phyloP scores from a whole-genome alignment of 1,284 basidiomycete species.

The Pseudozyma pruni region DNA sequence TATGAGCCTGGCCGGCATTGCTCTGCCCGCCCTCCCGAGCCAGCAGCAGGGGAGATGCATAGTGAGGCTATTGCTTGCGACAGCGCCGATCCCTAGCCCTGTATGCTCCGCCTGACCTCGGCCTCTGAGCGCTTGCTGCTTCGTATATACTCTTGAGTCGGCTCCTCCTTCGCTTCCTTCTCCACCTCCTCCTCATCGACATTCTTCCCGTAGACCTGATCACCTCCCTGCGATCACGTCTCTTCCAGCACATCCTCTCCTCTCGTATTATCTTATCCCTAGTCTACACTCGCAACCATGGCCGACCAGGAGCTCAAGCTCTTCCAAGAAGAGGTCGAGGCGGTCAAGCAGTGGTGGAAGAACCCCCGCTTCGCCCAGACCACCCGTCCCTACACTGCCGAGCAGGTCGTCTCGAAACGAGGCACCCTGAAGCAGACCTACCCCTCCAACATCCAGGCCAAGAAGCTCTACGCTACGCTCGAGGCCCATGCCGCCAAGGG shows the following conservation, averaged over 20 bases:
- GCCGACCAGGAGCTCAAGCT: slow-evolving; percentile 65
- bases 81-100: not conserved
- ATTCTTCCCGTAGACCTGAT: too few species aligned
- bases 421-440: slow-evolving; percentile 87
- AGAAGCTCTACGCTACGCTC: slow-evolving; percentile 85
- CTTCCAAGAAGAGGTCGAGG: slow-evolving; percentile 83
- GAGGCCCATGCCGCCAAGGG: slow-evolving; percentile 71
- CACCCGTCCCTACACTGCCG: slow-evolving; percentile 89
- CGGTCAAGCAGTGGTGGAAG: slow-evolving; percentile 94
- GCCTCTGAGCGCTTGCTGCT: too few species aligned
- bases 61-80: not conserved
- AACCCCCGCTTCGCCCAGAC: slow-evolving; percentile 84
- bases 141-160: too few species aligned
- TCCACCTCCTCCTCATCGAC: too few species aligned
- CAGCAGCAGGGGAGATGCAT: too few species aligned
- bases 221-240: not conserved
- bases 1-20: slow-evolving; percentile 14
- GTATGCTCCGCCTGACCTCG: not conserved
- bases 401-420: slow-evolving; percentile 91
- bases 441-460: slow-evolving; percentile 83
- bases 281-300: slow-evolving; percentile 29
- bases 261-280: too few species aligned
- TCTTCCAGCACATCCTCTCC: not conserved
- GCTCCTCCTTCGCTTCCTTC: too few species aligned
- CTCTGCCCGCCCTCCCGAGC: slow-evolving; percentile 2